These are phyloP conservation scores for Solanum paucissectum DNA, from an alignment of 257 asterid species.

Conservation along the genomic window DNA sequence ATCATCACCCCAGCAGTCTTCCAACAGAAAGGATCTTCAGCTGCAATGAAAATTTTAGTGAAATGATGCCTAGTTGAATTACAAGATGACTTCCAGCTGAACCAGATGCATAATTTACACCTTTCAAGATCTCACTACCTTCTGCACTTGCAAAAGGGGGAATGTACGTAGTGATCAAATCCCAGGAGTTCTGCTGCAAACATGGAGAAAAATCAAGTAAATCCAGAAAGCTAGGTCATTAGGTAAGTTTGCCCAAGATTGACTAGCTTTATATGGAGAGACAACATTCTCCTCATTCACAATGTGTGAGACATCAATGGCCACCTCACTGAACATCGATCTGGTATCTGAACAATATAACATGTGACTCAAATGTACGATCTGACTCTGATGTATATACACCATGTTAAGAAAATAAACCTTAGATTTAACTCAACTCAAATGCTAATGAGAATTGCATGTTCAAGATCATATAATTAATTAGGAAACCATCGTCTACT, in stretches of 20 bases:
- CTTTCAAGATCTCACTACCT: slow-evolving; percentile 15
- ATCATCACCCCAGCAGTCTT: slow-evolving; percentile 90
- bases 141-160: slow-evolving; percentile 30
- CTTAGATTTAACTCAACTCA: not conserved
- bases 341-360: not conserved
- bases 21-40: slow-evolving; percentile 61
- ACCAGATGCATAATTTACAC: slow-evolving; percentile 65
- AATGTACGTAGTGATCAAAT: slow-evolving; percentile 7
- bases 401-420: not conserved
- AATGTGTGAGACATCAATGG: not conserved
- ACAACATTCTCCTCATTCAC: not conserved
- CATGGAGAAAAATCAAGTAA: not conserved
- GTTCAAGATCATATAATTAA: not conserved
- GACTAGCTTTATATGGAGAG: not conserved
- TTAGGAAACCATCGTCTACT: too few species aligned
- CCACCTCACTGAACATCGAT: not conserved
- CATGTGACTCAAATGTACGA: not conserved
- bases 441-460: not conserved
- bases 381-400: not conserved
- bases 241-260: not conserved
- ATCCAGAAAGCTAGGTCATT: not conserved
- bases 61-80: not conserved
- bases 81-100: slow-evolving; percentile 21
- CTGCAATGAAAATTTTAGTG: not conserved
- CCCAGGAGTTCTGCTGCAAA: slow-evolving; percentile 23